Conservation (phyloP, 352 stramenopile genomes). For the Phytophthora cajani region DNA sequence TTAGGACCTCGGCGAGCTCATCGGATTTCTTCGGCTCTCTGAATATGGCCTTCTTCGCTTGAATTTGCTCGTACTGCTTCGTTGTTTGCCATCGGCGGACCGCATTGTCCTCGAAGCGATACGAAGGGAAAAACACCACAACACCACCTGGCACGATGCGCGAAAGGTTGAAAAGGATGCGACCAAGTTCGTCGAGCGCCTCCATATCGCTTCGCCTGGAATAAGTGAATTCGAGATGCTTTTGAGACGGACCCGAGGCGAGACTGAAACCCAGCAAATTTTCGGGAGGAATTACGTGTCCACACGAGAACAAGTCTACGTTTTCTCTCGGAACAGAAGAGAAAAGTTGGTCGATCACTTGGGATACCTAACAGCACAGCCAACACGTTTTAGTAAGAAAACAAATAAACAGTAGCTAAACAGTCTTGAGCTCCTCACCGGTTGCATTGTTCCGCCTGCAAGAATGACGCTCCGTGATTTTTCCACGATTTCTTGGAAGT, state of each 20-base stretch:
- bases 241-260: conserved; percentile 80
- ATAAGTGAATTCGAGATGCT: conserved; percentile 96
- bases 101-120: conserved; percentile 94
- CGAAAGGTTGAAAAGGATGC: conserved; percentile 92
- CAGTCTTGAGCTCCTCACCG: conserved; percentile 48
- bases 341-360: conserved; percentile 97
- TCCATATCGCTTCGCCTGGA: conserved; percentile 68
- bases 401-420: not conserved
- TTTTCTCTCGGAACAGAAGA: conserved; percentile 61
- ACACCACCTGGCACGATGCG: conserved; percentile 93
- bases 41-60: conserved; percentile 92
- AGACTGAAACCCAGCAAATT: conserved; percentile 91
- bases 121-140: conserved; percentile 98
- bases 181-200: conserved; percentile 95
- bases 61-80: conserved; percentile 83
- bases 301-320: conserved; percentile 97
- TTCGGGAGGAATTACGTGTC: conserved; percentile 96
- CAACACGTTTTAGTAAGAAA: conserved; percentile 6
- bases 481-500: conserved; percentile 96
- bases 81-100: conserved; percentile 89
- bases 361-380: conserved; percentile 60
- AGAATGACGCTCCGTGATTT: conserved; percentile 96
- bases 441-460: conserved; percentile 98
- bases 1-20: conserved; percentile 92
- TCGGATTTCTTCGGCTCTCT: conserved; percentile 94